Evolutionary conservation across 768 basidiomycete species (phyloP).

Genomic region (Boletus tylopilopsis): DNA sequence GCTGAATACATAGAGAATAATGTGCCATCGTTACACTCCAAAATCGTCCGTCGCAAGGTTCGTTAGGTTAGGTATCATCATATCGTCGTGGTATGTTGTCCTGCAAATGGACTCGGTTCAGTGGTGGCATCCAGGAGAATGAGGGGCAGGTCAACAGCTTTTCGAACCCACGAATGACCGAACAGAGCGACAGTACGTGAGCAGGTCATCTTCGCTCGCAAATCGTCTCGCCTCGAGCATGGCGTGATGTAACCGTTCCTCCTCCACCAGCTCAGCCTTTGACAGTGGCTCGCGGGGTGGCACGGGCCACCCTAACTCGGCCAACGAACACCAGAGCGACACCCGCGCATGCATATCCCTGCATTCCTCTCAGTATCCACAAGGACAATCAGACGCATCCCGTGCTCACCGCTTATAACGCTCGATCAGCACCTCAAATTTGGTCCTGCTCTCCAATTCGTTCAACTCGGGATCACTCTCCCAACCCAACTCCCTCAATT

Average conservation of each 20-base stretch:
- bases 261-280: constrained; percentile 67
- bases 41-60: constrained; percentile 5
- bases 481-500: constrained; percentile 62
- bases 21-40: constrained; percentile 18
- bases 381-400: neutral
- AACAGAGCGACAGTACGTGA: constrained; percentile 54
- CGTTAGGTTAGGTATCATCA: constrained; percentile 18
- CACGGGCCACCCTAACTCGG: constrained; percentile 53
- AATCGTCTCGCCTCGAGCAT: constrained; percentile 55
- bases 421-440: constrained; percentile 57
- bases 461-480: constrained; percentile 62
- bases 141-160: constrained; percentile 13
- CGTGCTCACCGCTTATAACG: constrained; percentile 49
- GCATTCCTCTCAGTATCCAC: constrained; percentile 1
- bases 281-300: constrained; percentile 60
- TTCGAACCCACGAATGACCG: constrained; percentile 63
- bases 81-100: constrained; percentile 26
- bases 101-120: constrained; percentile 5
- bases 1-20: constrained; percentile 25
- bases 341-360: constrained; percentile 68
- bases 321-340: constrained; percentile 61
- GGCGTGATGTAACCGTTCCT: constrained; percentile 56
- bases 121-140: neutral
- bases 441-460: constrained; percentile 51
- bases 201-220: constrained; percentile 50